These are phyloP conservation scores for Fusarium luffae DNA, from an alignment of 2,329 filamentous ascomycete genomes.

Conservation along the genomic window DNA sequence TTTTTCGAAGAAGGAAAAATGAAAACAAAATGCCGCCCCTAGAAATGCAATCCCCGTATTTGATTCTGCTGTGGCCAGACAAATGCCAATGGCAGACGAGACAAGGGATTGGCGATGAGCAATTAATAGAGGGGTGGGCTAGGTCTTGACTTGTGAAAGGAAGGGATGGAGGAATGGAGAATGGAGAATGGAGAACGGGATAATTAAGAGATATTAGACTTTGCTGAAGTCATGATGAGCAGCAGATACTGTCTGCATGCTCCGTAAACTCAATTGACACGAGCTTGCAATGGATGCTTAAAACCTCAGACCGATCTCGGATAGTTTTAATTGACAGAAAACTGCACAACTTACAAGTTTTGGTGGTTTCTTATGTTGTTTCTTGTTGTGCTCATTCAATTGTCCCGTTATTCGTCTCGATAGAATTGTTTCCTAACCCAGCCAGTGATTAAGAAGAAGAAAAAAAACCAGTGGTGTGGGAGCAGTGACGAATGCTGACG, in stretches of 20 bases:
- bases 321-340: neutral
- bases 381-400: constrained; percentile 6
- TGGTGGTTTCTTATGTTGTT: neutral
- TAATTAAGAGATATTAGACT: constrained; percentile 8
- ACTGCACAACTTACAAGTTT: constrained; percentile 19
- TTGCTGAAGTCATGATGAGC: constrained; percentile 28
- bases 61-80: constrained; percentile 26
- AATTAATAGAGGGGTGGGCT: constrained; percentile 29
- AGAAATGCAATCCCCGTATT: constrained; percentile 27
- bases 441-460: constrained; percentile 9
- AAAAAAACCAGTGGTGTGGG: constrained; percentile 37
- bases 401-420: constrained; percentile 15
- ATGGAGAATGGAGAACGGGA: constrained; percentile 30
- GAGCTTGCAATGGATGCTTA: neutral
- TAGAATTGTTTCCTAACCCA: constrained; percentile 24
- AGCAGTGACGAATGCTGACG: constrained; percentile 41
- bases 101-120: constrained; percentile 27
- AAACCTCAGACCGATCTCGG: neutral
- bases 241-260: constrained; percentile 11
- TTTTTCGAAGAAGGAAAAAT: neutral
- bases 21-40: constrained; percentile 34
- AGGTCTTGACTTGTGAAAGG: neutral
- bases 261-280: constrained; percentile 7
- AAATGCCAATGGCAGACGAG: constrained; percentile 35
- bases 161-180: neutral